Evolutionary conservation across 345 rosid species (phyloP), one percentile per base, ranked within the genome.

Genomic region (Anastatica hierochuntica): DNA sequence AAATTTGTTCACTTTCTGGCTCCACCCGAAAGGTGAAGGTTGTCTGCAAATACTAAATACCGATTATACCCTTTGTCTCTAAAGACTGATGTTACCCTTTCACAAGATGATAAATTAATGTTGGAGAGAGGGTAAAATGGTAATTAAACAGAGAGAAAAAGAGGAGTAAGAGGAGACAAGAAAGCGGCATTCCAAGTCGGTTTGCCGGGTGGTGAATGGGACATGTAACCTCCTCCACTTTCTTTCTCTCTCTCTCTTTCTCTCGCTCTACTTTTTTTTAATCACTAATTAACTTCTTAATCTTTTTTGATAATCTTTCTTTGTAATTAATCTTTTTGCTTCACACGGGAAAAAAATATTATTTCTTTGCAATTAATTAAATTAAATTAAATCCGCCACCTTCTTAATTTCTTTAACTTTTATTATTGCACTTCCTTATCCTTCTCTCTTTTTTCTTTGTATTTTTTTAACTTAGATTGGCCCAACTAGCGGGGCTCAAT

Each of bases 141-240:
- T 40, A 40, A 60, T 2, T 26, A 1, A 0, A n/a, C 2, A 0
- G 33, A 13, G 40, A 19, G 46, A 7, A n/a, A n/a, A n/a, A n/a
- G n/a, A n/a, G n/a, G n/a, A n/a, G n/a, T n/a, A 42, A 56, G 59
- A 58, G 74, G 74, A 58, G 66, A 64, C 74, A 64, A 24, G 70
- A 70, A 70, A 63, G 70, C 74, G 71, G 74, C 74, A 70, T 40
- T 38, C 62, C 71, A 59, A 70, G 51, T 58, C 70, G 52, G 57
- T 58, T 70, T 70, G 74, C 67, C 74, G 74, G 71, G 66, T 58
- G 66, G 43, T 64, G 74, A 70, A 56, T 58, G 67, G 41, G 74
- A 70, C 74, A 64, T 64, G 63, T 59, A 70, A 70, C 74, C 39
- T 59, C 66, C 70, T 41, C 34, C n/a, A n/a, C 3, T 35, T 10